Evolutionary conservation across 768 basidiomycete genomes (phyloP).

Genomic region (Lactarius hengduanensis): DNA sequence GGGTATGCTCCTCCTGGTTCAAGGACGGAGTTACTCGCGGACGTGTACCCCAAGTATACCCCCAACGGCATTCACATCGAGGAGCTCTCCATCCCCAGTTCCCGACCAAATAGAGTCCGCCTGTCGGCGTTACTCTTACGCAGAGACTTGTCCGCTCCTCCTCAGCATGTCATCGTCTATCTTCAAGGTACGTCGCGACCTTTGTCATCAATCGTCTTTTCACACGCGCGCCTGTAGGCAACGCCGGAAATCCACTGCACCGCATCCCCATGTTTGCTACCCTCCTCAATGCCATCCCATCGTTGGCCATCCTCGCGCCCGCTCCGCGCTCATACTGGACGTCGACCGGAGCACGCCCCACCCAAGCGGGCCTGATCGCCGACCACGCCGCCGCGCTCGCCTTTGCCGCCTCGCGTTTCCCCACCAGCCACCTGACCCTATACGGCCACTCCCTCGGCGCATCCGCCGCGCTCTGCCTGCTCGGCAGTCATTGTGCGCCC

Average conservation of each 20-base stretch:
- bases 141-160: conserved; percentile 2
- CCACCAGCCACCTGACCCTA: conserved; percentile 37
- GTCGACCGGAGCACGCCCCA: conserved; percentile 41
- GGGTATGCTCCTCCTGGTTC: conserved; percentile 45
- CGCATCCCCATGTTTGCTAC: conserved; percentile 45
- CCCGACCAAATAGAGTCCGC: conserved; percentile 20
- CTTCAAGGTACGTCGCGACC: conserved; percentile 36
- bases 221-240: conserved; percentile 35
- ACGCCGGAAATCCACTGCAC: conserved; percentile 49
- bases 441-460: conserved; percentile 54
- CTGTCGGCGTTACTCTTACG: conserved; percentile 35
- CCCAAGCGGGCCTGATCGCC: conserved; percentile 39
- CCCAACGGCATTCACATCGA: conserved; percentile 33
- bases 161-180: conserved; percentile 37
- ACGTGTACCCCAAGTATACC: conserved; percentile 28
- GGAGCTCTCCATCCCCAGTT: conserved; percentile 34
- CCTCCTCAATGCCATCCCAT: conserved; percentile 32
- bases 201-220: neutral
- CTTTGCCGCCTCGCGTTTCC: conserved; percentile 38
- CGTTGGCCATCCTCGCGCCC: conserved; percentile 37
- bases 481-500: no score
- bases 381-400: conserved; percentile 42
- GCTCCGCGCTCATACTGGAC: conserved; percentile 54
- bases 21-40: conserved; percentile 37
- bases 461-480: conserved; percentile 42